Percentiles rank a stretch among this genome's conserved stretches.
These are phyloP conservation scores for Phytophthora sojae DNA, from an alignment of 352 stramenopile genomes.

Conservation along the genomic window DNA sequence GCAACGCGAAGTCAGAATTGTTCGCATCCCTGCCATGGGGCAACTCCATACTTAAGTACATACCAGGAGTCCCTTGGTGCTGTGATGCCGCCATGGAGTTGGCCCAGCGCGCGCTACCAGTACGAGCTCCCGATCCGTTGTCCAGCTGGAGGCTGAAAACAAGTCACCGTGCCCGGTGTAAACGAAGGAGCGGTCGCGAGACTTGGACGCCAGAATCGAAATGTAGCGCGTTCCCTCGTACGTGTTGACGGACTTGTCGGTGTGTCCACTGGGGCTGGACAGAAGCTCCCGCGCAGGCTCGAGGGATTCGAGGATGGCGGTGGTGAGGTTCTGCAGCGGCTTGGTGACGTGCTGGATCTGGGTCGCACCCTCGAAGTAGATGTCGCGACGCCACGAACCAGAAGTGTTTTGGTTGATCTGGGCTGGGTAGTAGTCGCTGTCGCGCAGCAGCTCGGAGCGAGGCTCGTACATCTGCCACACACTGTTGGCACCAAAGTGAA, in stretches of 20 bases:
- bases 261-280: conserved; percentile 1
- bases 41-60: too few species aligned
- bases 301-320: conserved; percentile 13
- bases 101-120: too few species aligned
- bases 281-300: conserved; percentile 16
- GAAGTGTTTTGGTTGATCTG: conserved; percentile 20
- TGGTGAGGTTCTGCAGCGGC: conserved; percentile 20
- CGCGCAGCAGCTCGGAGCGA: conserved; percentile 7
- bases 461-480: conserved; percentile 36
- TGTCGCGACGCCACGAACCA: conserved; percentile 24
- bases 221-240: conserved; percentile 29
- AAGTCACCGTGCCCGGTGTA: conserved; percentile 25
- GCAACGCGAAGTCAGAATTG: too few species aligned
- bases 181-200: conserved; percentile 11
- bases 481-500: conserved; percentile 32
- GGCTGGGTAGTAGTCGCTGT: conserved; percentile 20
- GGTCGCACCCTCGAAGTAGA: conserved; percentile 19
- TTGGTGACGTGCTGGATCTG: conserved; percentile 29
- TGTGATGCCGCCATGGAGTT: too few species aligned
- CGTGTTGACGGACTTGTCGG: conserved; percentile 19
- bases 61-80: too few species aligned
- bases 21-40: too few species aligned
- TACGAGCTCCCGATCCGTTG: conserved; percentile 7
- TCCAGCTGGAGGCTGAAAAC: conserved; percentile 24
- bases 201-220: conserved; percentile 16